Base-by-base conservation (phyloP, 208 protist genomes). In the Wallacemonas collosoma region DNA sequence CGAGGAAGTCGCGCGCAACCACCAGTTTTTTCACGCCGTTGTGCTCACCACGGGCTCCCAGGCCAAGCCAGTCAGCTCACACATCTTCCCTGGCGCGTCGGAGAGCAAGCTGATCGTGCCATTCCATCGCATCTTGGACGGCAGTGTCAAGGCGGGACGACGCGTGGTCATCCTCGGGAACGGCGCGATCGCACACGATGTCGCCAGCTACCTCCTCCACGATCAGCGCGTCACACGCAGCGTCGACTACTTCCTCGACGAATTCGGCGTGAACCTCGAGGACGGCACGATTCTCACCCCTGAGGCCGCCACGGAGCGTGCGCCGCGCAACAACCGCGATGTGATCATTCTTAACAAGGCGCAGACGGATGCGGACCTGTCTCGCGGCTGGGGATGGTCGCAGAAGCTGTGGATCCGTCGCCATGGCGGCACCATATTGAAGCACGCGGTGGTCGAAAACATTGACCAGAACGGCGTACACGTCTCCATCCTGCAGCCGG, bases 221-320 rank as follows among this genome's bases (percentile, higher is more conserved):
- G 89, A 96, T 61, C 89, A 79, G 54, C 79, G 88, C 40, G 87
- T 96, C n/a, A 89, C 87, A 17, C 89, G 91, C 40, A 77, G 79
- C 61, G 72, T 87, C 1, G 68, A 87, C 17, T 75, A 79, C 39
- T 96, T 87, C 57, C 73, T 90, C 26, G 86, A 88, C 60, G 91
- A 96, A 71, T 96, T 89, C 88, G 91, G 91, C 17, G 81, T 96
- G 36, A 79, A 94, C 72, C 72, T 96, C n/a, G 86, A 93, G 17
- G 69, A 76, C 26, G 90, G 90, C 35, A 79, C 55, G 8, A 2
- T 93, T 14, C 45, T 82, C 26, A 45, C 67, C 3, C 3, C 74
- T 11, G 75, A 80, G 9, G 65, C 57, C 26, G 79, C 75, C 8
- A 50, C 35, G 11, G 58, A 74, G 55, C 78, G 80, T 6, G 80